Evolutionary conservation across 345 rosid species (phyloP).

Genomic region (Salix udensis): DNA sequence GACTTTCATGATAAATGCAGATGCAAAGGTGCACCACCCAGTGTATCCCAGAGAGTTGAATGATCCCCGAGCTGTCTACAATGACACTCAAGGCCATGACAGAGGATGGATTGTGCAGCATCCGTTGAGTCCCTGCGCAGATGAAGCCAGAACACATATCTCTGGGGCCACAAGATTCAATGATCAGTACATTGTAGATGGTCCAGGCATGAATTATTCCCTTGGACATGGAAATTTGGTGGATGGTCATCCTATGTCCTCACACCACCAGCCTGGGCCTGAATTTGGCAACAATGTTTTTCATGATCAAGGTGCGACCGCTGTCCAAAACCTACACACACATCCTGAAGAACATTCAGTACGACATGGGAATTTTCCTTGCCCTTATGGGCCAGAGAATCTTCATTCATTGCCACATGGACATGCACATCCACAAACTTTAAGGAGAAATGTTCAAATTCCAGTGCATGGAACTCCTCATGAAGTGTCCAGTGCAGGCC

Average conservation of each 20-base stretch:
- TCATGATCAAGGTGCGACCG: conserved; percentile 51
- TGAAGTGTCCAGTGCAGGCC: conserved; percentile 43
- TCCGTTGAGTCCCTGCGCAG: conserved; percentile 54
- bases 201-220: conserved; percentile 57
- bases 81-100: conserved; percentile 57
- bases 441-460: conserved; percentile 66
- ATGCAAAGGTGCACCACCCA: conserved; percentile 51
- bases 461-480: conserved; percentile 46
- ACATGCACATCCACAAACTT: conserved; percentile 44
- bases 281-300: conserved; percentile 57
- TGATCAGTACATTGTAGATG: conserved; percentile 58
- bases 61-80: conserved; percentile 41
- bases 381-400: conserved; percentile 57
- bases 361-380: conserved; percentile 54
- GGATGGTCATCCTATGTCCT: conserved; percentile 47
- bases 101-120: conserved; percentile 74
- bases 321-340: conserved; percentile 38
- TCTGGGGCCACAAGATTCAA: conserved; percentile 64
- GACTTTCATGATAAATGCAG: conserved; percentile 47
- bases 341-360: conserved; percentile 50
- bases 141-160: conserved; percentile 57
- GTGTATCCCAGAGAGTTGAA: conserved; percentile 50
- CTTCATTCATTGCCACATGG: conserved; percentile 48
- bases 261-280: conserved; percentile 53
- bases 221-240: conserved; percentile 47